Evolutionary conservation across 805 yeast species (phyloP).

Genomic region (Myxozyma vanderwaltii): DNA sequence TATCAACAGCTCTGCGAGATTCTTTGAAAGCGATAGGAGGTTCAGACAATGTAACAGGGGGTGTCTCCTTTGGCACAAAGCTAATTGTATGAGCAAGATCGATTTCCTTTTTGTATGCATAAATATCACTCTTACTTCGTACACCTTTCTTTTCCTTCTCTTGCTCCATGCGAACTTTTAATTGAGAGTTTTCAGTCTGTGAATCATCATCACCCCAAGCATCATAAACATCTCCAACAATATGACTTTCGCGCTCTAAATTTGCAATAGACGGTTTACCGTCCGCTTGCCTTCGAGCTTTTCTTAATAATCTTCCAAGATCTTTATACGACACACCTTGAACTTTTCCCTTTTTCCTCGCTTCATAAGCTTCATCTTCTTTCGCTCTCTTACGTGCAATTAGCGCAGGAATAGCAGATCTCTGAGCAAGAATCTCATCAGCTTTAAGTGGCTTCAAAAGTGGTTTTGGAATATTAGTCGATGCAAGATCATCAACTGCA

Average conservation of each 20-base stretch:
- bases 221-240: conserved; percentile 57
- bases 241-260: conserved; percentile 65
- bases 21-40: conserved; percentile 61
- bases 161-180: not conserved
- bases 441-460: conserved; percentile 49
- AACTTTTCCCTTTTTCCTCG: conserved; percentile 47
- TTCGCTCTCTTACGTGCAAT: conserved; percentile 41
- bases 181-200: conserved; percentile 21
- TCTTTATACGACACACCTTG: conserved; percentile 69
- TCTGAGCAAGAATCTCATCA: conserved; percentile 69
- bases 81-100: conserved; percentile 13
- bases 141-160: conserved; percentile 29
- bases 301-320: conserved; percentile 63
- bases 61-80: conserved; percentile 37
- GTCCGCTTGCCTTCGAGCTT: conserved; percentile 62
- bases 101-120: conserved; percentile 7
- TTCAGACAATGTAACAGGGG: conserved; percentile 52
- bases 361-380: conserved; percentile 37
- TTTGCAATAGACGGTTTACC: conserved; percentile 54
- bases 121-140: conserved; percentile 24
- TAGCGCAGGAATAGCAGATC: conserved; percentile 77
- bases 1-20: conserved; percentile 45
- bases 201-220: conserved; percentile 78
- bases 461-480: conserved; percentile 6
- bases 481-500: conserved; percentile 23